A percentile compares a stretch with the other conserved stretches of the same genome.
phyloP scores from a whole-genome alignment of 495 filamentous ascomycete genomes.

The Penicillium tannophilum region DNA sequence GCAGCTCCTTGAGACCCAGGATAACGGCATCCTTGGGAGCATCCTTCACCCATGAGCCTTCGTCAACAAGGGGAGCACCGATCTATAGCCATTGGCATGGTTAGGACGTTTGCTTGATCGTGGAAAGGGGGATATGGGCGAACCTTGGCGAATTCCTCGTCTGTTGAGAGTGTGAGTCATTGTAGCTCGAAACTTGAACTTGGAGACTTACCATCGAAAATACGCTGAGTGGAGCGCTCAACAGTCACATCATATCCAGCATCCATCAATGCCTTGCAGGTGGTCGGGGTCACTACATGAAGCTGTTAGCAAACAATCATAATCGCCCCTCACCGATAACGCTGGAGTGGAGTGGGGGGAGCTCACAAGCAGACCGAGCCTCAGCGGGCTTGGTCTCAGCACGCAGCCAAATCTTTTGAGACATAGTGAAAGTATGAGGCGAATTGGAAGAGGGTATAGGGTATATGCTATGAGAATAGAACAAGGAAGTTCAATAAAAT shows the following conservation, averaged over 20 bases:
- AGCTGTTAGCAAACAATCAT: slow-evolving; percentile 17
- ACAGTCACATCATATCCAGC: slow-evolving; percentile 84
- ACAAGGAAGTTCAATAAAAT: slow-evolving; percentile 11
- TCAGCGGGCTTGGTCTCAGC: slow-evolving; percentile 54
- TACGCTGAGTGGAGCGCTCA: slow-evolving; percentile 77
- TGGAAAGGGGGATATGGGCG: slow-evolving; percentile 5
- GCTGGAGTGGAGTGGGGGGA: slow-evolving; percentile 13
- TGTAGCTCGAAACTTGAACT: not conserved
- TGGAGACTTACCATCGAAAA: slow-evolving; percentile 70
- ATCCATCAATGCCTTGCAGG: slow-evolving; percentile 74
- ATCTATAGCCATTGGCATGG: slow-evolving; percentile 33
- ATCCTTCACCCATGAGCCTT: slow-evolving; percentile 73
- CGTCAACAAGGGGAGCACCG: slow-evolving; percentile 76
- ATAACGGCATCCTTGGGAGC: slow-evolving; percentile 81
- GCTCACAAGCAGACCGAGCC: slow-evolving; percentile 51
- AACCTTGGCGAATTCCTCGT: slow-evolving; percentile 58
- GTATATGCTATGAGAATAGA: slow-evolving; percentile 8
- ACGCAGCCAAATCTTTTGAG: slow-evolving; percentile 50
- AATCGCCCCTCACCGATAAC: slow-evolving; percentile 9
- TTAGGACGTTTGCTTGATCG: slow-evolving; percentile 6
- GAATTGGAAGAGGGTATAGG: slow-evolving; percentile 9
- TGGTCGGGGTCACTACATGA: slow-evolving; percentile 61
- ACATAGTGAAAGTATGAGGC: slow-evolving; percentile 30
- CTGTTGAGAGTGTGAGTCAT: slow-evolving; percentile 25
- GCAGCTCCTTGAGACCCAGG: slow-evolving; percentile 91